Percentiles rank a stretch among this genome's conserved stretches.
Evolutionary conservation across 1,284 basidiomycete species (phyloP).

Genomic region (Abortiporus biennis): DNA sequence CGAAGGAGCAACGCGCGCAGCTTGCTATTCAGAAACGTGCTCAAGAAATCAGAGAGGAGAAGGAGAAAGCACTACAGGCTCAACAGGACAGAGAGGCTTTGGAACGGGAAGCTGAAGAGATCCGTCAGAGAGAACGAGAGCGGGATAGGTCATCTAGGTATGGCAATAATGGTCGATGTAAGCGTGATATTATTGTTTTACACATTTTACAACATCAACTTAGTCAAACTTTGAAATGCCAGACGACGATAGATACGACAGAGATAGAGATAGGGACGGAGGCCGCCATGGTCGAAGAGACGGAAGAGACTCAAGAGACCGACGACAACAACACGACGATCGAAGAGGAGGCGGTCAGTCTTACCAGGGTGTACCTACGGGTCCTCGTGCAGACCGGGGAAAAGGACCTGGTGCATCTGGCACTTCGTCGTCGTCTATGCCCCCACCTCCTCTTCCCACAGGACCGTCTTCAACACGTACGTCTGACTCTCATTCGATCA

Average conservation of each 20-base stretch:
- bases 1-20: constrained; percentile 84
- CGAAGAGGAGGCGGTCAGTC: constrained; percentile 17
- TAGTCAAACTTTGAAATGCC: constrained; percentile 14
- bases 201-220: constrained; percentile 9
- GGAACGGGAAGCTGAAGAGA: constrained; percentile 70
- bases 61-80: constrained; percentile 52
- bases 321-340: constrained; percentile 12
- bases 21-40: constrained; percentile 84
- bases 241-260: constrained; percentile 57
- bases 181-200: constrained; percentile 25
- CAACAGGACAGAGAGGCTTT: constrained; percentile 58
- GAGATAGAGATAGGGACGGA: constrained; percentile 32
- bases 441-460: constrained; percentile 37
- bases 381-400: constrained; percentile 70
- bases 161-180: constrained; percentile 36
- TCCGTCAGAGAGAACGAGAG: constrained; percentile 42
- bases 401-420: constrained; percentile 34
- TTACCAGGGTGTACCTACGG: constrained; percentile 68
- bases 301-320: constrained; percentile 20
- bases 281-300: constrained; percentile 18
- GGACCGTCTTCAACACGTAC: constrained; percentile 11
- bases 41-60: constrained; percentile 69
- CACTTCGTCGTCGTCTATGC: constrained; percentile 35
- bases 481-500: constrained; percentile 10
- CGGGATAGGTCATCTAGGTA: constrained; percentile 30